These are phyloP conservation scores for Toxicodendron radicans DNA, from an alignment of 345 rosid genomes.

Conservation along the genomic window DNA sequence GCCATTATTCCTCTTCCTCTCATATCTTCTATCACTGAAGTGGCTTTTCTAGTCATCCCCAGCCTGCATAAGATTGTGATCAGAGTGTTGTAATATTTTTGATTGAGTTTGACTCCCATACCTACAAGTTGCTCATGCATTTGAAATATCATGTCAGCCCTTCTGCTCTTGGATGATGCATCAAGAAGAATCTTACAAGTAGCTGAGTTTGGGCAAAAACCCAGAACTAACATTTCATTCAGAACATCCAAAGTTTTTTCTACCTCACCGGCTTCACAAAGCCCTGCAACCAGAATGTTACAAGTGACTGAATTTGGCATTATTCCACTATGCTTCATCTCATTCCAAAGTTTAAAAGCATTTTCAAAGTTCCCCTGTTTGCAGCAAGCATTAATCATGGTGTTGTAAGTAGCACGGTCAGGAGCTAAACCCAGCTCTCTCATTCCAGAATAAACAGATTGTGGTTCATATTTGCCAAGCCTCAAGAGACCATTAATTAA, in stretches of 20 bases:
- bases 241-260: constrained; percentile 55
- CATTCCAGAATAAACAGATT: constrained; percentile 58
- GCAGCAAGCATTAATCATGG: constrained; percentile 65
- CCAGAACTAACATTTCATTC: constrained; percentile 48
- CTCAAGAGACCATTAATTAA: constrained; percentile 66
- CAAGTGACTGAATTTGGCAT: constrained; percentile 67
- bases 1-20: constrained; percentile 45
- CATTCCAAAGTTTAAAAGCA: constrained; percentile 62
- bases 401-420: constrained; percentile 65
- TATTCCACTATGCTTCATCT: constrained; percentile 54
- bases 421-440: constrained; percentile 72
- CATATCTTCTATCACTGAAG: constrained; percentile 55
- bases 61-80: constrained; percentile 62
- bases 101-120: constrained; percentile 58
- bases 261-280: constrained; percentile 50
- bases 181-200: constrained; percentile 55
- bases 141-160: constrained; percentile 50
- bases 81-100: constrained; percentile 61
- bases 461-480: constrained; percentile 53
- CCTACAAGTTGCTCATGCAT: constrained; percentile 57
- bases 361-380: constrained; percentile 53
- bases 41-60: constrained; percentile 78
- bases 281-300: constrained; percentile 53
- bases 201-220: constrained; percentile 51
- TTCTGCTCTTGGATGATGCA: constrained; percentile 52